Base-by-base conservation (phyloP, 1,284 basidiomycete genomes). In the Ustilago shanxiensis region DNA sequence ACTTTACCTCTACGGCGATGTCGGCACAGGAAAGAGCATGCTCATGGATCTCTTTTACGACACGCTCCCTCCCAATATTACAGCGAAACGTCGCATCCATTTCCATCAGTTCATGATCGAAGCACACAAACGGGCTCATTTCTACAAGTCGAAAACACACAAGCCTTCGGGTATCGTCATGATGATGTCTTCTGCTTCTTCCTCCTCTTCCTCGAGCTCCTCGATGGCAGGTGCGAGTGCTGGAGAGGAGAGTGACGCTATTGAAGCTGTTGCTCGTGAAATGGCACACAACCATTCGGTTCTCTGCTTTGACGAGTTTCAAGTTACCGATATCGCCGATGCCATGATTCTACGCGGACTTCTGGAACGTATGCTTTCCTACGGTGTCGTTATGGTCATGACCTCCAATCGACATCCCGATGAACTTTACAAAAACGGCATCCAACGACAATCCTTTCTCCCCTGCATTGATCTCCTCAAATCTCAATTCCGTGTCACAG, bases 361-460 rank as follows among this genome's bases (percentile, higher is more conserved):
- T 22, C 88, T 99, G 49, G 95, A 98, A 86, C 89, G 90, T 28
- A 88, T 99, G 79, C 88, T 95, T 59, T 91, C 92, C 54, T 92
- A 93, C 79, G 97, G 97, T 8, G 95, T 98, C 3, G 91, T 99
- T 26, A 93, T 91, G 81, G 92, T 99, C 52, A 93, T 98, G 89
- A 99, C 97, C 0, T 98, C 95, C 59, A 99, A 99, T 87, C 96
- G 97, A 64, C 95, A 97, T 86, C 97, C 97, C 3, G 92, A 97
- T 84, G 94, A 98, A 49, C 89, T 99, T 0, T 99, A 99, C 89
- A 96, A 96, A 90, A 99, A 99, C 81, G 97, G 97, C 0, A 98
- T 99, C 57, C 97, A 99, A 86, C 91, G 97, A 20, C 91, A 93
- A n/a, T 95, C 93, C 79, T 99, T 99, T 87, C 86, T 98, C 41